A percentile compares a stretch with the other conserved stretches of the same genome.
Conservation (phyloP, 495 filamentous ascomycete genomes). For the Rhizodiscina lignyota region DNA sequence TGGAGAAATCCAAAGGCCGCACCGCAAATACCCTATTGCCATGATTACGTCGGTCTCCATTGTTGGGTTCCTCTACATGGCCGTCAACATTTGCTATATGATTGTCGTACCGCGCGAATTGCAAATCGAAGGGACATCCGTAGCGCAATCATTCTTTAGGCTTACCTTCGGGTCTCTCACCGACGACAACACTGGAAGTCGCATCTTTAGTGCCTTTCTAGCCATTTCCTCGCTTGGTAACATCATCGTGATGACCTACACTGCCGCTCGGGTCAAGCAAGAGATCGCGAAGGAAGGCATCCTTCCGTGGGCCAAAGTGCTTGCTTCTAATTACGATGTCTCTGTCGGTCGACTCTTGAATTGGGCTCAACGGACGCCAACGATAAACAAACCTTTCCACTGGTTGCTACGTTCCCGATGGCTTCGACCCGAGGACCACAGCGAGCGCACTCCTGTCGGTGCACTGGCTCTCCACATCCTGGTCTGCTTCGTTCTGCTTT, state of each 20-base stretch:
- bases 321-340: conserved; percentile 15
- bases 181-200: conserved; percentile 6
- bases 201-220: conserved; percentile 23
- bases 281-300: conserved; percentile 37
- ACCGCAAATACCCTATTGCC: conserved; percentile 21
- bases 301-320: conserved; percentile 29
- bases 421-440: conserved; percentile 1
- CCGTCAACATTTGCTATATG: conserved; percentile 28
- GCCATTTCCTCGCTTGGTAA: conserved; percentile 33
- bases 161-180: conserved; percentile 15
- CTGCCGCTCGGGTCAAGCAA: conserved; percentile 33
- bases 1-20: conserved; percentile 27
- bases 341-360: conserved; percentile 3
- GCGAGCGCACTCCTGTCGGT: conserved; percentile 6
- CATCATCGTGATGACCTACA: conserved; percentile 33
- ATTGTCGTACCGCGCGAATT: conserved; percentile 1
- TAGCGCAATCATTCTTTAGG: conserved; percentile 11
- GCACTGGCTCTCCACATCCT: conserved; percentile 7
- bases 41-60: conserved; percentile 19
- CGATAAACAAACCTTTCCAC: background rate
- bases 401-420: background rate
- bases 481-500: conserved; percentile 4
- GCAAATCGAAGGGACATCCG: conserved; percentile 1
- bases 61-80: conserved; percentile 22
- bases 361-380: background rate